A percentile compares a stretch with the other conserved stretches of the same genome.
These are phyloP conservation scores for Aspergillus biplanus DNA, from an alignment of 495 filamentous ascomycete species.

Conservation along the genomic window DNA sequence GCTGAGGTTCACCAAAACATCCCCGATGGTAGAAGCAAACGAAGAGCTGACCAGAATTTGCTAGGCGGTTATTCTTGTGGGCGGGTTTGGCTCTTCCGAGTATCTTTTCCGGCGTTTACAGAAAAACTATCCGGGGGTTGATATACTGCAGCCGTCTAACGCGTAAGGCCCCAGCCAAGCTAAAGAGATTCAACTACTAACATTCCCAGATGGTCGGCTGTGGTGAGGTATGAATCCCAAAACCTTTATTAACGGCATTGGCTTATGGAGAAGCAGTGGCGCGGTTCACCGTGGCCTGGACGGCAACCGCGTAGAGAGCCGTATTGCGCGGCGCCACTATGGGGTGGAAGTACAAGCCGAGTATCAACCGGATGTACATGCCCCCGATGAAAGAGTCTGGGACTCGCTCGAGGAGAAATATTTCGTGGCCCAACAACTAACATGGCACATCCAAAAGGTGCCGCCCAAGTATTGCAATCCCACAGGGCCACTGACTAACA, in stretches of 20 bases:
- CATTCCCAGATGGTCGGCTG: slow-evolving; percentile 31
- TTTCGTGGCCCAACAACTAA: slow-evolving; percentile 19
- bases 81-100: slow-evolving; percentile 70
- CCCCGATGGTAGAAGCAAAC: not conserved
- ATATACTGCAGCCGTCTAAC: slow-evolving; percentile 64
- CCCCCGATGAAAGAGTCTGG: not conserved
- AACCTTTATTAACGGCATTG: slow-evolving; percentile 5
- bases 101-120: slow-evolving; percentile 64
- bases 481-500: slow-evolving; percentile 1
- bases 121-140: slow-evolving; percentile 40
- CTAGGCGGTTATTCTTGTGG: slow-evolving; percentile 67
- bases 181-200: not conserved
- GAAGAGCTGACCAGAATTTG: slow-evolving; percentile 27
- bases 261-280: slow-evolving; percentile 42
- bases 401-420: slow-evolving; percentile 30
- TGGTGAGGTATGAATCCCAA: slow-evolving; percentile 28
- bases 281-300: slow-evolving; percentile 48
- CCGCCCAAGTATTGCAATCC: not conserved
- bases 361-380: slow-evolving; percentile 36
- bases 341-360: slow-evolving; percentile 34
- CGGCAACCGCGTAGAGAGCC: slow-evolving; percentile 48
- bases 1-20: slow-evolving; percentile 21
- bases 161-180: slow-evolving; percentile 45
- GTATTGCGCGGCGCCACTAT: slow-evolving; percentile 56
- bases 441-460: slow-evolving; percentile 43